phyloP scores from a whole-genome alignment of 768 basidiomycete species.

The Russula olivacea region DNA sequence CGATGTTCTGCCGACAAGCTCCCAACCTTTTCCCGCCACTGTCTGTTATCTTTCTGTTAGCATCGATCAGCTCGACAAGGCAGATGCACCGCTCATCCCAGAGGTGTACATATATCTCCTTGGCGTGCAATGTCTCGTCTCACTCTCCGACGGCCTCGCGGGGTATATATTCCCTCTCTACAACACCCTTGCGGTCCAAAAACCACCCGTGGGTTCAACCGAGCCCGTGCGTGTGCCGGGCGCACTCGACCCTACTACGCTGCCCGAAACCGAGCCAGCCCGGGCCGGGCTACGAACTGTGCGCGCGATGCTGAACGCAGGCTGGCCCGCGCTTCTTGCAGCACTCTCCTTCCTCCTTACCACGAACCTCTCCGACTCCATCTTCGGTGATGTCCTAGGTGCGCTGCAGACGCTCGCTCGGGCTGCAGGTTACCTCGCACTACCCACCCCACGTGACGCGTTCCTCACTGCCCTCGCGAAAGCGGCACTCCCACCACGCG shows the following conservation, averaged over 20 bases:
- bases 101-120: constrained; percentile 93
- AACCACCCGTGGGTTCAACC: constrained; percentile 54
- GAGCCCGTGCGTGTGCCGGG: constrained; percentile 65
- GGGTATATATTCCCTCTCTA: constrained; percentile 72
- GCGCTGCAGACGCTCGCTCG: constrained; percentile 82
- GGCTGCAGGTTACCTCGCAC: constrained; percentile 82
- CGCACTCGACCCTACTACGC: constrained; percentile 54
- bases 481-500: constrained; percentile 83
- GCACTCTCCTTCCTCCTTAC: constrained; percentile 84
- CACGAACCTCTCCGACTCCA: constrained; percentile 86
- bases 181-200: constrained; percentile 59
- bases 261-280: constrained; percentile 50
- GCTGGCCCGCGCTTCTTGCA: constrained; percentile 91
- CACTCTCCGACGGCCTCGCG: constrained; percentile 82
- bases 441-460: constrained; percentile 85
- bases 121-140: constrained; percentile 79
- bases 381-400: constrained; percentile 81
- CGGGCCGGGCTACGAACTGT: constrained; percentile 58
- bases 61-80: constrained; percentile 97
- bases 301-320: constrained; percentile 73
- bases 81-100: constrained; percentile 88
- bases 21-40: neutral
- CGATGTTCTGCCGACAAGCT: neutral
- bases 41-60: constrained; percentile 39
- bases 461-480: constrained; percentile 89